A percentile compares a stretch with the other conserved stretches of the same genome.
Evolutionary conservation across 116 monocot genomes (phyloP).

Genomic region (Papilionanthe hybrid): DNA sequence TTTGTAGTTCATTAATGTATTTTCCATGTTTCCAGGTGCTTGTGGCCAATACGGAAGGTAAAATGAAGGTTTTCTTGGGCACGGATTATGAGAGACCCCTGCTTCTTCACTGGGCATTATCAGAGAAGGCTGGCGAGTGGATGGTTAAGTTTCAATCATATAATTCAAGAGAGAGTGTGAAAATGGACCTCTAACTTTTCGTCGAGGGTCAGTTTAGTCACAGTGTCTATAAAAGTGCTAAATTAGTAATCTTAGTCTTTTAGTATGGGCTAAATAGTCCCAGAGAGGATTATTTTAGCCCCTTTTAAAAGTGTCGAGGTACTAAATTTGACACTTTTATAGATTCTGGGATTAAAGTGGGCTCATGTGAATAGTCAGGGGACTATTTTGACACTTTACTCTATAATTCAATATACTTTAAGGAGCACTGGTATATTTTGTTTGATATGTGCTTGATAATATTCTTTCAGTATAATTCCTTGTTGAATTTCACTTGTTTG

Average conservation of each 20-base stretch:
- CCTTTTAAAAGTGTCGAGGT: too few species aligned
- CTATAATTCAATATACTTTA: not conserved
- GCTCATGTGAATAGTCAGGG: too few species aligned
- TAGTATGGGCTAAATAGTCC: too few species aligned
- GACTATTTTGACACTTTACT: too few species aligned
- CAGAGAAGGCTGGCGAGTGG: conserved; percentile 73
- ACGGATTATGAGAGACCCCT: conserved; percentile 54
- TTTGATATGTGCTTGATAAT: not conserved
- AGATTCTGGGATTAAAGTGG: too few species aligned
- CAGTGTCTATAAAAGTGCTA: too few species aligned
- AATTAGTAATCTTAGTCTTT: too few species aligned
- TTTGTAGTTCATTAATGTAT: not conserved
- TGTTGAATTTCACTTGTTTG: conserved; percentile 8
- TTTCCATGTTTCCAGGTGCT: conserved; percentile 51
- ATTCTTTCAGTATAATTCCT: conserved; percentile 1
- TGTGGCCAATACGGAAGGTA: conserved; percentile 42
- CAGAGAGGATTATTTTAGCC: too few species aligned
- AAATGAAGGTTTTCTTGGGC: conserved; percentile 67
- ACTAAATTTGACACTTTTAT: too few species aligned
- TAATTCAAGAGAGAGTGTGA: not conserved
- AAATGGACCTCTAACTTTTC: too few species aligned
- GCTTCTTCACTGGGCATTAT: conserved; percentile 89
- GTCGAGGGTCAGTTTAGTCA: too few species aligned
- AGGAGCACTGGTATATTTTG: not conserved
- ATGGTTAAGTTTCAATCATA: conserved; percentile 34